Base-by-base conservation (phyloP, 164 flowering plant species). In the Nymphaea colorata region DNA sequence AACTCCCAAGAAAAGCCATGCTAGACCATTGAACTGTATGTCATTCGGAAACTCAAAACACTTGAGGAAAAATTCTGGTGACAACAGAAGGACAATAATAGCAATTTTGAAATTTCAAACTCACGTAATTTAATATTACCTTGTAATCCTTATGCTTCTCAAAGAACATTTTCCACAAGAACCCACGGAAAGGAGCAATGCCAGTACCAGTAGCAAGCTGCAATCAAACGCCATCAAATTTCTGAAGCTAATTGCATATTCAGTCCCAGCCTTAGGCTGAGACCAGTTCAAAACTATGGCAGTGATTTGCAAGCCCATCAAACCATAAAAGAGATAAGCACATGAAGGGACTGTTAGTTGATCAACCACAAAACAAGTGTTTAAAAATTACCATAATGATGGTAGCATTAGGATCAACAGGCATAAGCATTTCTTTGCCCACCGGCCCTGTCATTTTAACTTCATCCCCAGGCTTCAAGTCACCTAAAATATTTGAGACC, bases 371-470 rank as follows among this genome's bases (percentile, higher is more conserved):
- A 4, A 3, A 51, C n/a, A n/a, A n/a, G n/a, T n/a, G n/a, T n/a
- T n/a, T n/a, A 15, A 17, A 61, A 61, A 61, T 43, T 80, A 94
- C 99, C 99, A 90, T 94, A 41, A 94, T 75, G 66, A 94, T 44
- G 0, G 96, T 94, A 53, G 98, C 92, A 79, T 86, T 88, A 5
- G 96, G 98, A 75, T 94, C 98, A 71, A 79, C 82, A 3, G 99
- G 98, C 99, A 94, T 88, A 66, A 91, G 94, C 96, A 94, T 94
- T 80, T 91, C 99, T 81, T 91, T 94, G 70, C 99, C 99, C 65
- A 91, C 96, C 10, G 99, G 99, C 67, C 99, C 99, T 4, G 99
- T 94, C 3, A 94, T 72, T 75, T 79, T 85, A 60, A 88, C 96
- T 63, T 88, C 96, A 62, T 85, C 47, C 6, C 98, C 99, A 42